Evolutionary conservation across 1,284 basidiomycete species (phyloP).

Genomic region (Trametes pubescens): DNA sequence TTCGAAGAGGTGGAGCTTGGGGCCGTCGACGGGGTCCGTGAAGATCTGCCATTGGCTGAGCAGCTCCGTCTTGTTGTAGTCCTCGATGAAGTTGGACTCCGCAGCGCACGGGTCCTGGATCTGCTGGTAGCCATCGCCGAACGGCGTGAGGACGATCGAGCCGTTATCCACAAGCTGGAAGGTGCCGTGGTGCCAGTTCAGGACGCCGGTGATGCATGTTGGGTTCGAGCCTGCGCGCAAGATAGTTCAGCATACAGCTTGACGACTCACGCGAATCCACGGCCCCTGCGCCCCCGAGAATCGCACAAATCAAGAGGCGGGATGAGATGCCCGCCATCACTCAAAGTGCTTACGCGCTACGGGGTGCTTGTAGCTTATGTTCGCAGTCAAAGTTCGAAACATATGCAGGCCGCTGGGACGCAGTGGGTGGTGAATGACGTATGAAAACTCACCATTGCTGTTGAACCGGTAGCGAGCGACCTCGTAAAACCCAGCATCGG

Average conservation of each 20-base stretch:
- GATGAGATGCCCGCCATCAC: no score
- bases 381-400: not conserved
- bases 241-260: not conserved
- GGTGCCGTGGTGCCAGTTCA: slow-evolving; percentile 88
- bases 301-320: not conserved
- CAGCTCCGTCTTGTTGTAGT: slow-evolving; percentile 76
- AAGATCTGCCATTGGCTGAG: slow-evolving; percentile 67
- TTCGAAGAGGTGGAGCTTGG: slow-evolving; percentile 71
- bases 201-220: slow-evolving; percentile 83
- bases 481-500: slow-evolving; percentile 82
- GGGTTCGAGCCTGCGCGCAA: slow-evolving; percentile 67
- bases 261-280: not conserved
- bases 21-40: slow-evolving; percentile 58
- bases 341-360: no score
- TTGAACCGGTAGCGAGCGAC: slow-evolving; percentile 88
- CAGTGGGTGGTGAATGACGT: not conserved
- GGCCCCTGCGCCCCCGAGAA: not conserved
- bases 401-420: not conserved
- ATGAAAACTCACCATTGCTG: slow-evolving; percentile 68
- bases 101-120: slow-evolving; percentile 92
- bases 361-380: not conserved
- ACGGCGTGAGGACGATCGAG: slow-evolving; percentile 75
- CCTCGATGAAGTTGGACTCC: slow-evolving; percentile 83
- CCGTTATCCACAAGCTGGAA: slow-evolving; percentile 77
- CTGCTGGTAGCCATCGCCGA: slow-evolving; percentile 89